Evolutionary conservation across 2,329 filamentous ascomycete genomes (phyloP).

Genomic region (Lachnellula suecica): DNA sequence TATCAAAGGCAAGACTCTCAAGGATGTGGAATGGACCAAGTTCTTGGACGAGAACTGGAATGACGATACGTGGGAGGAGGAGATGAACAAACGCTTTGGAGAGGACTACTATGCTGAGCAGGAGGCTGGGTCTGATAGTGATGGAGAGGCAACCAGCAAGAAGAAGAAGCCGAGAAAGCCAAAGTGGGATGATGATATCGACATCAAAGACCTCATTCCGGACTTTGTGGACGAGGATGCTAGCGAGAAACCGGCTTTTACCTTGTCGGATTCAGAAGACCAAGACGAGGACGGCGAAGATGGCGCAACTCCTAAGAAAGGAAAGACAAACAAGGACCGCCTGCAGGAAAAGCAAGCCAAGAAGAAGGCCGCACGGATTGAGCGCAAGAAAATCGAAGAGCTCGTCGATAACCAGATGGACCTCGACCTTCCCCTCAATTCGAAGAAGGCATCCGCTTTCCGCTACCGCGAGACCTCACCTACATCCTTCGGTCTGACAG

Average conservation of each 20-base stretch:
- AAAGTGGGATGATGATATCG: slow-evolving; percentile 95
- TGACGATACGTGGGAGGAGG: slow-evolving; percentile 82
- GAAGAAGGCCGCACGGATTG: slow-evolving; percentile 74
- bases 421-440: slow-evolving; percentile 62
- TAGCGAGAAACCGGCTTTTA: slow-evolving; percentile 49
- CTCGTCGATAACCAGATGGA: slow-evolving; percentile 81
- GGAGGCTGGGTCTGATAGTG: slow-evolving; percentile 62
- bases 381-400: slow-evolving; percentile 80
- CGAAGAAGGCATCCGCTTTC: slow-evolving; percentile 62
- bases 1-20: slow-evolving; percentile 61
- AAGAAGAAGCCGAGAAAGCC: slow-evolving; percentile 75
- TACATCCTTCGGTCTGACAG: slow-evolving; percentile 82
- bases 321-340: slow-evolving; percentile 58
- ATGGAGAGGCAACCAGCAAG: slow-evolving; percentile 51
- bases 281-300: slow-evolving; percentile 34
- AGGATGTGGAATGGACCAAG: slow-evolving; percentile 78
- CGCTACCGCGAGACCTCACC: slow-evolving; percentile 94
- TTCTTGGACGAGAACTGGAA: slow-evolving; percentile 89
- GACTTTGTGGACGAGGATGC: slow-evolving; percentile 72
- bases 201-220: slow-evolving; percentile 88
- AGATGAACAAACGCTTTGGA: slow-evolving; percentile 86
- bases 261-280: slow-evolving; percentile 54
- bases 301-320: slow-evolving; percentile 43
- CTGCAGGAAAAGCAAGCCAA: slow-evolving; percentile 57
- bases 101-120: slow-evolving; percentile 83